Percentiles rank a stretch among this genome's conserved stretches.
Evolutionary conservation across 352 stramenopile species (phyloP).

Genomic region (Globisporangium mamillatum): DNA sequence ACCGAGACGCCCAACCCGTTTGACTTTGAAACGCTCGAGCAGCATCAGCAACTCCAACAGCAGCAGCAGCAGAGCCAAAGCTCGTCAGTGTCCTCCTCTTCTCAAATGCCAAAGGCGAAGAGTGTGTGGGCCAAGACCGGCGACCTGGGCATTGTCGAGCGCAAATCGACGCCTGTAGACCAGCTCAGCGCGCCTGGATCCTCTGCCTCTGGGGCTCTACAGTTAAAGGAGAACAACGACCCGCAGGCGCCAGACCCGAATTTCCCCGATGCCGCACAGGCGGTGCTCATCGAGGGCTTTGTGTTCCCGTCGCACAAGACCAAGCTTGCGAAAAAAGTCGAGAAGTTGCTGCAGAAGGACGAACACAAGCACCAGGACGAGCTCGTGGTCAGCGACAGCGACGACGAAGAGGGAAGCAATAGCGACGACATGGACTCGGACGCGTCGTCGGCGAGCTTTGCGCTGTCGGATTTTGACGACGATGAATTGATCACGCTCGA

Average conservation of each 20-base stretch:
- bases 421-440: conserved; percentile 32
- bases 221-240: conserved; percentile 45
- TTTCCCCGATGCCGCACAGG: conserved; percentile 58
- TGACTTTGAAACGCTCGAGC: conserved; percentile 37
- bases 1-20: conserved; percentile 72
- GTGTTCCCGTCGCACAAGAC: conserved; percentile 82
- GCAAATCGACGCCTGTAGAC: conserved; percentile 29
- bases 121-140: conserved; percentile 74
- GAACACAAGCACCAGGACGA: conserved; percentile 42
- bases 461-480: conserved; percentile 66
- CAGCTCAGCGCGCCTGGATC: conserved; percentile 21
- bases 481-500: conserved; percentile 68
- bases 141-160: conserved; percentile 68
- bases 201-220: conserved; percentile 10
- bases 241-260: conserved; percentile 33
- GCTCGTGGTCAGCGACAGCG: conserved; percentile 70
- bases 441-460: conserved; percentile 54
- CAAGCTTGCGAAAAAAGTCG: conserved; percentile 69
- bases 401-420: conserved; percentile 33
- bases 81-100: not conserved
- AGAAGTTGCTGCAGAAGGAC: conserved; percentile 36
- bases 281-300: conserved; percentile 79
- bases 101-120: conserved; percentile 36
- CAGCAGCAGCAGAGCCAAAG: not conserved
- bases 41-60: not conserved